A percentile compares a stretch with the other conserved stretches of the same genome.
phyloP scores from a whole-genome alignment of 495 filamentous ascomycete species.

The Neurospora cerealis region DNA sequence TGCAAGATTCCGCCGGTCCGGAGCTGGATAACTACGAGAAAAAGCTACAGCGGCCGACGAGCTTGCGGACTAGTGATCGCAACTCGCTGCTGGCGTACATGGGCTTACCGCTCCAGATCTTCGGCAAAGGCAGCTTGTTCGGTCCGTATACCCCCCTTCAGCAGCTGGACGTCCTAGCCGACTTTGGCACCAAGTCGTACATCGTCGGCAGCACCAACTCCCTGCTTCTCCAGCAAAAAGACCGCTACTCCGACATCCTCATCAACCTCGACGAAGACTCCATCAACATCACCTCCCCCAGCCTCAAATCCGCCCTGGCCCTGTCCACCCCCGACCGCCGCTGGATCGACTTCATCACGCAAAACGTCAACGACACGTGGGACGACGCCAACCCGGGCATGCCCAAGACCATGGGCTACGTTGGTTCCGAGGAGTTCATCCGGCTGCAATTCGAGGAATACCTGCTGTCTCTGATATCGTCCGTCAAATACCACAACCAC shows the following conservation, averaged over 20 bases:
- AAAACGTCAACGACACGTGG: constrained; percentile 93
- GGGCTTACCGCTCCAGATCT: constrained; percentile 89
- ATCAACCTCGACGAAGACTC: constrained; percentile 91
- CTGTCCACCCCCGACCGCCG: constrained; percentile 82
- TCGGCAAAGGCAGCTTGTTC: constrained; percentile 92
- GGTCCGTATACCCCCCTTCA: constrained; percentile 95
- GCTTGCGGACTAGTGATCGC: constrained; percentile 83
- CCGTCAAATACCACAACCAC: constrained; percentile 82
- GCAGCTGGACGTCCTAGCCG: constrained; percentile 87
- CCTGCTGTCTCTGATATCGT: constrained; percentile 75
- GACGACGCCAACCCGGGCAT: constrained; percentile 80
- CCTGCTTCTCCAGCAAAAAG: constrained; percentile 82
- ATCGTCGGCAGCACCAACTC: constrained; percentile 97
- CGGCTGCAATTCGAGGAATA: constrained; percentile 97
- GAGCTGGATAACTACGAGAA: constrained; percentile 75
- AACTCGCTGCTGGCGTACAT: constrained; percentile 84
- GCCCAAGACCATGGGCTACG: constrained; percentile 89
- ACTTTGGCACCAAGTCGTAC: constrained; percentile 92
- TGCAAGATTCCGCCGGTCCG: constrained; percentile 89
- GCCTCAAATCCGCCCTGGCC: constrained; percentile 64
- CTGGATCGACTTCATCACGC: constrained; percentile 93
- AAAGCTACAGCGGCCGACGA: constrained; percentile 65
- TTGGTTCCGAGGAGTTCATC: constrained; percentile 96
- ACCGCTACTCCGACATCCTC: constrained; percentile 94
- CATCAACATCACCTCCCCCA: constrained; percentile 71